Conservation (phyloP, 768 basidiomycete genomes). For the Exidia glandulosa region DNA sequence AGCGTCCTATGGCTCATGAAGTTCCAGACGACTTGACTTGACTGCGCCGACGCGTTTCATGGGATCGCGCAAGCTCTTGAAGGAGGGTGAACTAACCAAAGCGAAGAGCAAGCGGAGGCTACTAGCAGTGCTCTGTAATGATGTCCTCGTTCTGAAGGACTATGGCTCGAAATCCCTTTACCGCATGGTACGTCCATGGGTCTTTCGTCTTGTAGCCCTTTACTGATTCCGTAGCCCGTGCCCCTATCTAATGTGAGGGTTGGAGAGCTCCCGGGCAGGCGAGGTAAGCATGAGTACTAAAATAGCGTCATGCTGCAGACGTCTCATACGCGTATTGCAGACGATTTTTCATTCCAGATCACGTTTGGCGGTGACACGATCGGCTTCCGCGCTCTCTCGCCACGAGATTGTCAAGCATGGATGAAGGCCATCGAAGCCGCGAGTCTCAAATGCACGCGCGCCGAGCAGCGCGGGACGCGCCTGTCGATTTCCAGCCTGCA, state of each 20-base stretch:
- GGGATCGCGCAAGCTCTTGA: conserved; percentile 68
- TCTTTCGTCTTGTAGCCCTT: neutral
- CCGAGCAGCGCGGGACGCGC: neutral
- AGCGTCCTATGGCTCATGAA: neutral
- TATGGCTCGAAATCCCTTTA: conserved; percentile 59
- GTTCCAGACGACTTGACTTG: conserved; percentile 63
- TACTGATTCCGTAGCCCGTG: conserved; percentile 44
- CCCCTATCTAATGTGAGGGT: conserved; percentile 57
- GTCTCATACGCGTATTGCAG: conserved; percentile 29
- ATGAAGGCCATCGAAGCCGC: conserved; percentile 34
- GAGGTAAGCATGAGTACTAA: conserved; percentile 25
- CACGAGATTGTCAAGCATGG: conserved; percentile 50
- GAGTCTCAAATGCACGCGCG: neutral
- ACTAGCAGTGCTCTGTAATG: conserved; percentile 73
- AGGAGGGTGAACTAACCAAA: conserved; percentile 69
- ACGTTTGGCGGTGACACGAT: conserved; percentile 60
- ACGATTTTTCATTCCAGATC: conserved; percentile 59
- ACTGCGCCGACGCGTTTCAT: conserved; percentile 80
- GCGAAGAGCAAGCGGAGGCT: conserved; percentile 76
- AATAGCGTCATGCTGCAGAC: neutral
- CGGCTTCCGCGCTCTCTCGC: conserved; percentile 42
- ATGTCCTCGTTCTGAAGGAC: conserved; percentile 80
- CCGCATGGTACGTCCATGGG: conserved; percentile 52
- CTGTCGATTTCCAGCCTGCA: neutral
- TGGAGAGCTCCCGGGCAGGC: conserved; percentile 36